Conservation (phyloP, 164 flowering plant species). For the Vitis vinifera region DNA sequence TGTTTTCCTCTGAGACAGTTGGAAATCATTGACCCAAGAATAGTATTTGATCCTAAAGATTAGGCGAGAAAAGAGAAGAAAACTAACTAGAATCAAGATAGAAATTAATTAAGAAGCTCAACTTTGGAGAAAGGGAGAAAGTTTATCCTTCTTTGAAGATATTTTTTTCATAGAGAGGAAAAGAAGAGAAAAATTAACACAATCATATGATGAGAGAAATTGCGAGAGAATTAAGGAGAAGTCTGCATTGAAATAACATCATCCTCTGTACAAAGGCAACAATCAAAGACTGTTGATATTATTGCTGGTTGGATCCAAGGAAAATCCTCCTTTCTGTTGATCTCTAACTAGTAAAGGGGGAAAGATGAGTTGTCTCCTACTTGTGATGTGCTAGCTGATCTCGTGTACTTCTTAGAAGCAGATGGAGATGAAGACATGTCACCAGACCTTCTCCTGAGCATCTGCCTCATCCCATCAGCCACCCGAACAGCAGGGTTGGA, state of each 20-base stretch:
- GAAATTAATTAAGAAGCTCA: too few relatives aligned
- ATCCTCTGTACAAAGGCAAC: conserved; percentile 21
- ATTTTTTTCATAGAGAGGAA: too few relatives aligned
- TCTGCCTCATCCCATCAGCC: conserved; percentile 79
- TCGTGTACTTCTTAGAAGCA: conserved; percentile 50
- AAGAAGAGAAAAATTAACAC: too few relatives aligned
- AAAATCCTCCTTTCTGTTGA: background rate
- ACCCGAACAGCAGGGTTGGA: conserved; percentile 68
- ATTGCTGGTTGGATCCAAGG: conserved; percentile 10
- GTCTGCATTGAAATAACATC: conserved; percentile 12
- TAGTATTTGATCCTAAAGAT: too few relatives aligned
- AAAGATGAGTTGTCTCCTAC: conserved; percentile 18
- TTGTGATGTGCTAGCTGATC: conserved; percentile 49
- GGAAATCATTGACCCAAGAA: too few relatives aligned
- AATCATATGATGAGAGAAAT: too few relatives aligned
- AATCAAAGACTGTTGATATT: conserved; percentile 13
- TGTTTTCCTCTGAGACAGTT: too few relatives aligned
- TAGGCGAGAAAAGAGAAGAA: too few relatives aligned
- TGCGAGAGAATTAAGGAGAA: background rate
- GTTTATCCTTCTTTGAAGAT: too few relatives aligned
- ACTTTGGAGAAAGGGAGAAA: too few relatives aligned
- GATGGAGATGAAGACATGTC: conserved; percentile 35
- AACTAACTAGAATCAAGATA: too few relatives aligned
- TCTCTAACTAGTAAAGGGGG: conserved; percentile 20
- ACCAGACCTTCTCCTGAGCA: conserved; percentile 72